Base-by-base conservation (phyloP, 345 rosid genomes). In the Cardamine occulta region DNA sequence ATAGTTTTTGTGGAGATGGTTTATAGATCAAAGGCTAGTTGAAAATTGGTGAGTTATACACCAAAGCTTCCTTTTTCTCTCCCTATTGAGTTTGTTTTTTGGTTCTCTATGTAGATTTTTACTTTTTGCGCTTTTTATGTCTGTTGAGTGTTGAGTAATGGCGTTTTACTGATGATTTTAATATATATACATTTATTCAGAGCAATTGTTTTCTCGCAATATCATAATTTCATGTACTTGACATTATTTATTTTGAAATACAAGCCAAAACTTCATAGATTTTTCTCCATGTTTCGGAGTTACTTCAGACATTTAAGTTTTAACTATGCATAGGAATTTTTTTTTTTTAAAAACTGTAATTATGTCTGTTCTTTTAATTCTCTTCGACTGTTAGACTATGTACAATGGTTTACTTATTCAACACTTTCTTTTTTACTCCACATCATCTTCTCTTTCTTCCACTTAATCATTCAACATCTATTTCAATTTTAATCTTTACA, bases 81-180 rank as follows among this genome's bases (percentile, higher is more conserved):
- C 21, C 47, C 26, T 66, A 47, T 53, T 19, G 34, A 45, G 52
- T 66, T 57, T 67, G 34, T 28, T 26, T 44, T 19, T 48, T 58
- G 68, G 7, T 54, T 73, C 44, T 56, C 17, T 47, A 10, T 47
- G 65, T 73, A 64, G 71, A 54, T 64, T 73, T 64, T 18, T 64
- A 42, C 42, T 26, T 37, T 49, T n/a, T 34, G 7, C 12, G 54
- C 24, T 34, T 60, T 42, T 44, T 61, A 29, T 4, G 18, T 61
- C 56, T 74, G 64, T 74, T 42, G 47, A 14, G 9, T n/a, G 51
- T 37, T 40, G 48, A 75, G 59, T 59, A 66, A 67, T 75, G 61
- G 40, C 19, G 35, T 49, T 39, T 19, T 67, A 37, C 29, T 34
- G 60, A 19, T 52, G 56, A 68, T 60, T 68, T 34, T 9, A 68